Evolutionary conservation across 2,329 filamentous ascomycete genomes (phyloP).

Genomic region (Penicillium polonicum): DNA sequence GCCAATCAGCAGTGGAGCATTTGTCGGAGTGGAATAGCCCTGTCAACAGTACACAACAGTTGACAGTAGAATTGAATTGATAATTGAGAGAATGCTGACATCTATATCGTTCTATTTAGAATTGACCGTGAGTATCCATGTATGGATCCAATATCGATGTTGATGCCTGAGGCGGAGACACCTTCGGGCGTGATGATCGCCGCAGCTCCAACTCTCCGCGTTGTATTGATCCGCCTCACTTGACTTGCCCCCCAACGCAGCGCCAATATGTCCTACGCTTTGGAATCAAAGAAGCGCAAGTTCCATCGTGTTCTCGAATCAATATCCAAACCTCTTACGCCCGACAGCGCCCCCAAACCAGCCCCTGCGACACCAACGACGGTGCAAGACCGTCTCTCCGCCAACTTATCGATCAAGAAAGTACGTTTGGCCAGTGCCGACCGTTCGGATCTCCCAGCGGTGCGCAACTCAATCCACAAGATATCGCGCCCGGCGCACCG

Average conservation of each 20-base stretch:
- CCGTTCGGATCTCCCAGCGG: slow-evolving; percentile 20
- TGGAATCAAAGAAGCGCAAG: slow-evolving; percentile 49
- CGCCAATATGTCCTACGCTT: slow-evolving; percentile 43
- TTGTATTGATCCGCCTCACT: slow-evolving; percentile 8
- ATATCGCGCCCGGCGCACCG: slow-evolving; percentile 27
- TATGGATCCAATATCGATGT: background rate
- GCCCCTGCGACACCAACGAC: slow-evolving; percentile 21
- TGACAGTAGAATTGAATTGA: background rate
- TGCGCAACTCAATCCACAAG: slow-evolving; percentile 28
- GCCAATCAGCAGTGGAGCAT: slow-evolving; percentile 25
- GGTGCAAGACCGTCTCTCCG: slow-evolving; percentile 26
- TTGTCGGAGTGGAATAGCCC: slow-evolving; percentile 10
- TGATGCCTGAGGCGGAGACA: slow-evolving; percentile 26
- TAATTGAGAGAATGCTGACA: background rate
- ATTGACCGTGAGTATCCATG: background rate
- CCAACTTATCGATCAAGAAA: slow-evolving; percentile 36
- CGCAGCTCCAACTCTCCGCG: slow-evolving; percentile 16
- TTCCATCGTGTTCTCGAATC: slow-evolving; percentile 49
- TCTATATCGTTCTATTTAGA: background rate
- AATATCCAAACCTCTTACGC: slow-evolving; percentile 36
- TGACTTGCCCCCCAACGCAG: slow-evolving; percentile 2
- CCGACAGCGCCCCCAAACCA: slow-evolving; percentile 23
- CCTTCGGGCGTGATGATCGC: slow-evolving; percentile 7
- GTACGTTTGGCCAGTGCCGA: slow-evolving; percentile 31
- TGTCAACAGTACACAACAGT: background rate